Evolutionary conservation across 2,329 filamentous ascomycete genomes (phyloP).

Genomic region (Ophiostoma pallidulum): DNA sequence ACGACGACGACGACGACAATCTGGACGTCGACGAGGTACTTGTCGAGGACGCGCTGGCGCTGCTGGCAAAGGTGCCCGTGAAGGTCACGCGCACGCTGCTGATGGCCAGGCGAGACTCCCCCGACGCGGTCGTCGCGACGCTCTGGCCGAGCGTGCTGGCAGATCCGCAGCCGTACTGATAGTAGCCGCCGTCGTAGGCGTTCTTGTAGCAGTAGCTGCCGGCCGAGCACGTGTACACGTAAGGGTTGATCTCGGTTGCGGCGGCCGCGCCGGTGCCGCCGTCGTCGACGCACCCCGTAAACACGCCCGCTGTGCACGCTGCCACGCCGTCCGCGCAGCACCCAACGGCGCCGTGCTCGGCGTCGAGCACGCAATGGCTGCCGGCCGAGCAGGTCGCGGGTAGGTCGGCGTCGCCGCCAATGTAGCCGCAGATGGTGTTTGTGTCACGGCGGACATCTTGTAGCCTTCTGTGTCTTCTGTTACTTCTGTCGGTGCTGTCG

Average conservation of each 20-base stretch:
- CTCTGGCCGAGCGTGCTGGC: constrained; percentile 38
- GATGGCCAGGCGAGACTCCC: constrained; percentile 29
- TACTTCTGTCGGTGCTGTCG: too few relatives aligned
- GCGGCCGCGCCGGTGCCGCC: constrained; percentile 36
- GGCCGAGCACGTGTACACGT: constrained; percentile 46
- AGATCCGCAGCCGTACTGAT: constrained; percentile 48
- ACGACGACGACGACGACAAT: too few relatives aligned
- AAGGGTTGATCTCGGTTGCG: constrained; percentile 46
- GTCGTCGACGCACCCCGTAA: constrained; percentile 46
- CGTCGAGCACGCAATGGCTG: constrained; percentile 48
- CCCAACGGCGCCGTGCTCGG: constrained; percentile 21
- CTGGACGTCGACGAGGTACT: constrained; percentile 7
- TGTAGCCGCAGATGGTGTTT: constrained; percentile 50
- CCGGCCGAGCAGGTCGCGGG: constrained; percentile 49
- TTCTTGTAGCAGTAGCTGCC: constrained; percentile 46
- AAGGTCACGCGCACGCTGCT: constrained; percentile 32
- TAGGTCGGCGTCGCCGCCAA: constrained; percentile 41
- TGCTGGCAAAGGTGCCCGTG: constrained; percentile 29
- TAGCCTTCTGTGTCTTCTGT: too few relatives aligned
- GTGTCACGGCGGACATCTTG: constrained; percentile 29
- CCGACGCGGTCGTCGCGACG: constrained; percentile 38
- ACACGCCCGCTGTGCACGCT: constrained; percentile 45
- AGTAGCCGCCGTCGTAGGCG: constrained; percentile 44
- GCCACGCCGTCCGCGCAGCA: constrained; percentile 40
- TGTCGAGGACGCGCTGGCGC: too few relatives aligned